phyloP scores from a whole-genome alignment of 768 basidiomycete genomes.

The Mycena vitilis region DNA sequence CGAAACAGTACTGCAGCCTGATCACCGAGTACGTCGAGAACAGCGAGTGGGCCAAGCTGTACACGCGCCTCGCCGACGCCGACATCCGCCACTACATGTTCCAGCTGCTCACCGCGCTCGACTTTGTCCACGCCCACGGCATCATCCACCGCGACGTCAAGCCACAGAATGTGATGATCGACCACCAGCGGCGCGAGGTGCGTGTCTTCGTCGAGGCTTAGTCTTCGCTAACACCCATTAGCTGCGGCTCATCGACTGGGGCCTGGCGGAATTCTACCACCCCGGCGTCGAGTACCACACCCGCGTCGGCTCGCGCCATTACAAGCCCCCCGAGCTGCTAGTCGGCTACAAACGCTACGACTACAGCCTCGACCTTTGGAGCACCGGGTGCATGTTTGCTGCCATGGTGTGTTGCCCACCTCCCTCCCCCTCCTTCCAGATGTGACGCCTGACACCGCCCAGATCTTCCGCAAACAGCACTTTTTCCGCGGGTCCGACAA shows the following conservation, averaged over 20 bases:
- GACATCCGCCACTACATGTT: slow-evolving; percentile 78
- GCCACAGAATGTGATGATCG: slow-evolving; percentile 79
- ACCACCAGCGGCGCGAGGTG: slow-evolving; percentile 71
- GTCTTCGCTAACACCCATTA: slow-evolving; percentile 35
- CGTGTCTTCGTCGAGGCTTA: slow-evolving; percentile 38
- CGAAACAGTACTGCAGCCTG: slow-evolving; percentile 70
- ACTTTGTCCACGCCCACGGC: slow-evolving; percentile 68
- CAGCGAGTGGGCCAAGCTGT: slow-evolving; percentile 72
- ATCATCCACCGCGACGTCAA: slow-evolving; percentile 69
- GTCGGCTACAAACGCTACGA: slow-evolving; percentile 81
- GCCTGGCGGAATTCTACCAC: slow-evolving; percentile 82
- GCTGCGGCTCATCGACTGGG: slow-evolving; percentile 79
- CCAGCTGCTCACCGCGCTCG: slow-evolving; percentile 77
- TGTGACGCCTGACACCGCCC: background rate
- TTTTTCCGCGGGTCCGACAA: slow-evolving; percentile 82
- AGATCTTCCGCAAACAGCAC: slow-evolving; percentile 82
- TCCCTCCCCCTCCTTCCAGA: no score
- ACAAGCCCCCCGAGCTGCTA: slow-evolving; percentile 79
- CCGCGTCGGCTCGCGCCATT: slow-evolving; percentile 63
- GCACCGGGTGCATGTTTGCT: slow-evolving; percentile 81
- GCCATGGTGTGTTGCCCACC: slow-evolving; percentile 64
- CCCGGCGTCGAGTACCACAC: slow-evolving; percentile 78
- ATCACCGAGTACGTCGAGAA: slow-evolving; percentile 78
- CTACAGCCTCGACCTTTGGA: slow-evolving; percentile 81
- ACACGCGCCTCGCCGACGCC: slow-evolving; percentile 66